A percentile compares a stretch with the other conserved stretches of the same genome.
Conservation (phyloP, 805 yeast genomes). For the Lipomyces orientalis region DNA sequence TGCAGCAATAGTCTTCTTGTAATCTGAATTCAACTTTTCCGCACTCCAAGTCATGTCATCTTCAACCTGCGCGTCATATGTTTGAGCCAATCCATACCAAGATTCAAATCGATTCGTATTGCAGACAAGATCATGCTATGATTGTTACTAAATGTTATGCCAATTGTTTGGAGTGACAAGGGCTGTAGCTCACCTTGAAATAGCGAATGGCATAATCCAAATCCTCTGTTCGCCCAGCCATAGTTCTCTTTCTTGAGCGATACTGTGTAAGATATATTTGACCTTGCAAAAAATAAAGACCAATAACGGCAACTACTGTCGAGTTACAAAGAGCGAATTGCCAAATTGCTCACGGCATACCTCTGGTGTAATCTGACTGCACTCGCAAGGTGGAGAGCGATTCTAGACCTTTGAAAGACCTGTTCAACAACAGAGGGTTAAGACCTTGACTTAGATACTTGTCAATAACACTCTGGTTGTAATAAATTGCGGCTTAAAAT, state of each 20-base stretch:
- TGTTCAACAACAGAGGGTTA: conserved; percentile 33
- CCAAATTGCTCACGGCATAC: neutral
- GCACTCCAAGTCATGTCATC: conserved; percentile 93
- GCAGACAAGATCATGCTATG: conserved; percentile 63
- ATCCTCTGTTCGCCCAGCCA: conserved; percentile 83
- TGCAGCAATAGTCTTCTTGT: conserved; percentile 63
- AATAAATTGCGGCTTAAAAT: conserved; percentile 41
- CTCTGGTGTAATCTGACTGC: conserved; percentile 26
- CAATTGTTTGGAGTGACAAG: neutral
- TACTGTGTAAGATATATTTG: conserved; percentile 70
- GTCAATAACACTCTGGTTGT: conserved; percentile 51
- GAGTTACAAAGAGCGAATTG: neutral
- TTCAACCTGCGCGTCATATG: conserved; percentile 78
- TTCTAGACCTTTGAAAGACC: conserved; percentile 26
- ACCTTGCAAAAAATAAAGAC: conserved; percentile 74
- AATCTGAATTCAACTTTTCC: conserved; percentile 72
- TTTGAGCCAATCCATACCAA: conserved; percentile 84
- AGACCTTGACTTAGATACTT: conserved; percentile 51
- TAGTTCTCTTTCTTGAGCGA: conserved; percentile 70
- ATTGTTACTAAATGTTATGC: neutral
- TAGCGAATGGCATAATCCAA: conserved; percentile 72
- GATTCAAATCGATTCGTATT: conserved; percentile 75
- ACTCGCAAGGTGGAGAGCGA: conserved; percentile 24
- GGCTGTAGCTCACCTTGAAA: conserved; percentile 48
- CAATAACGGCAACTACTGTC: conserved; percentile 44